These are phyloP conservation scores for Penicillium odoratum DNA, from an alignment of 495 filamentous ascomycete genomes.

Conservation along the genomic window DNA sequence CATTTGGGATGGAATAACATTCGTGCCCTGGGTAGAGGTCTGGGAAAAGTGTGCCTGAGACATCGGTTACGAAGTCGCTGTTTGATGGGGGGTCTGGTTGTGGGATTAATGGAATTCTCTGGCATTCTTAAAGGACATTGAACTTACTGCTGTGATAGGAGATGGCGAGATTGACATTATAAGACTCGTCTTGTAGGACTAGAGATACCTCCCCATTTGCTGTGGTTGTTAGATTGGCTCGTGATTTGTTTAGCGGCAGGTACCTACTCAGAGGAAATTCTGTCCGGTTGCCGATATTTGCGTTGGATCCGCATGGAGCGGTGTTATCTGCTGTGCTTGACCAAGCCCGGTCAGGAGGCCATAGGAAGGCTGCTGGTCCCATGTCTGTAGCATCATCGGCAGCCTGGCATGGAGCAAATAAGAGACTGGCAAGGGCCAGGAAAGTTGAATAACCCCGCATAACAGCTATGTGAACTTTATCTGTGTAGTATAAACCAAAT, in stretches of 20 bases:
- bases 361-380: slow-evolving; percentile 55
- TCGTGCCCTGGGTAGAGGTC: slow-evolving; percentile 49
- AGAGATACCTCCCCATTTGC: slow-evolving; percentile 37
- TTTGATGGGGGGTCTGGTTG: slow-evolving; percentile 39
- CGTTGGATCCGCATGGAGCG: slow-evolving; percentile 47
- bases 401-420: neutral
- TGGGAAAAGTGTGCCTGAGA: slow-evolving; percentile 25
- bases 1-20: slow-evolving; percentile 48
- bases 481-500: neutral
- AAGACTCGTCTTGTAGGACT: slow-evolving; percentile 44
- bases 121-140: neutral
- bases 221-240: slow-evolving; percentile 8
- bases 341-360: slow-evolving; percentile 51
- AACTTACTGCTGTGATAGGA: slow-evolving; percentile 43
- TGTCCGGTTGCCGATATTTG: slow-evolving; percentile 41
- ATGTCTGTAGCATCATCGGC: slow-evolving; percentile 34
- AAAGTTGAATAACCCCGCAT: slow-evolving; percentile 12
- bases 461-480: neutral
- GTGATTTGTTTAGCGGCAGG: neutral
- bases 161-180: slow-evolving; percentile 45
- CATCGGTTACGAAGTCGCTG: slow-evolving; percentile 42
- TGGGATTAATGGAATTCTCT: neutral
- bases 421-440: slow-evolving; percentile 15
- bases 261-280: slow-evolving; percentile 42
- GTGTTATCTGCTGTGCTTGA: slow-evolving; percentile 44